Base-by-base conservation (phyloP, 371 early-diverging fungal genomes). In the Blastocladiella emersonii region DNA sequence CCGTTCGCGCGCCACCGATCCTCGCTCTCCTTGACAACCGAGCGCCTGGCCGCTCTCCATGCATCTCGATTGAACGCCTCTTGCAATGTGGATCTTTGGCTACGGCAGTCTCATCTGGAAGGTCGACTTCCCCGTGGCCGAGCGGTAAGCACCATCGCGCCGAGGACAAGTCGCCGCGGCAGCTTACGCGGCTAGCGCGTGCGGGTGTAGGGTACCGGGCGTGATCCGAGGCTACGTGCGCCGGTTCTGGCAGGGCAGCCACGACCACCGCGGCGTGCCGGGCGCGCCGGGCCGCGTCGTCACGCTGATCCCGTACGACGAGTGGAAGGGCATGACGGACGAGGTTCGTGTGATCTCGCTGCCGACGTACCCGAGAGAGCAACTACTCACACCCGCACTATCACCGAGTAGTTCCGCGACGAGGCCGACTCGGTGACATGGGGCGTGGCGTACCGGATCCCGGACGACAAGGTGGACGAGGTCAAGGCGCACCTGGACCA, bases 81-180 rank as follows among this genome's bases (percentile, higher is more conserved):
- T 44, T 25, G 4, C 15, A 4, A 69, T 89, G 67, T 90, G 90
- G 89, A 81, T 88, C 0, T 92, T 91, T 72, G 93, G 92, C n/a
- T 92, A 92, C 72, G 93, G 93, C 43, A 85, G 86, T 15, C 76
- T 92, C 32, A 85, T 91, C 65, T 91, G 91, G 90, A 89, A 90
- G 35, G 78, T 82, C 8, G 83, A 76, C 61, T 77, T 79, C 59
- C 71, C 72, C 4, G 34, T 70, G 23, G 78, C 70, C 7, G 34
- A 25, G 0, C 59, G 25, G 59, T 35, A 0, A 34, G 30, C 1
- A 1, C 21, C n/a, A 1, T 37, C 10, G 0, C 1, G 1, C 37
- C 2, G n/a, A n/a, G n/a, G n/a, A n/a, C n/a, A n/a, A n/a, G n/a
- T n/a, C n/a, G n/a, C n/a, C n/a, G n/a, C n/a, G n/a, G n/a, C n/a